Conservation (phyloP, 768 basidiomycete species). For the Lactifluus piperatus region DNA sequence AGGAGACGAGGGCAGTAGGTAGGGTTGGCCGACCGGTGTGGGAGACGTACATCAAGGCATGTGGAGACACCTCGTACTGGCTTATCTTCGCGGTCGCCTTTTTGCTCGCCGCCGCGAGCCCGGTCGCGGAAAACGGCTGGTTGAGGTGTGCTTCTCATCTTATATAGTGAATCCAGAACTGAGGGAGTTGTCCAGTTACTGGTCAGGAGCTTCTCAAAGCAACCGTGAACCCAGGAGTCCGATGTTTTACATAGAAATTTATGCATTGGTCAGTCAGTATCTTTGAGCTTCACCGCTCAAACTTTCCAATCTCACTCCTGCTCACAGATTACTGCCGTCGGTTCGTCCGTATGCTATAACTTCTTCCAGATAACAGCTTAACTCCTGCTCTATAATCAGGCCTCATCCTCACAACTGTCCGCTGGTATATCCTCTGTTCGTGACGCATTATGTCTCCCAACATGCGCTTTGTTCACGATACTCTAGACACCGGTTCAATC, state of each 20-base stretch:
- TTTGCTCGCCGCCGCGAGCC: constrained; percentile 32
- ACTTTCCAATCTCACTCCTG: neutral
- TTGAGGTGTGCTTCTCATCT: constrained; percentile 19
- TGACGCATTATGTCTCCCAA: constrained; percentile 4
- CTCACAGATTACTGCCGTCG: constrained; percentile 3
- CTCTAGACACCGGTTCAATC: constrained; percentile 65
- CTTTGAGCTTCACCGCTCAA: neutral
- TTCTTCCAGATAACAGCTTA: neutral
- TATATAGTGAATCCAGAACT: constrained; percentile 5
- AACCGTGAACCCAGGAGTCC: constrained; percentile 23
- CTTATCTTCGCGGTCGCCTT: constrained; percentile 29
- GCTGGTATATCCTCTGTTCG: constrained; percentile 68
- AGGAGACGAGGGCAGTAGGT: constrained; percentile 43
- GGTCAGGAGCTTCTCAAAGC: constrained; percentile 32
- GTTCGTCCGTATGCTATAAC: neutral
- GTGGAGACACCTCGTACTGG: constrained; percentile 35
- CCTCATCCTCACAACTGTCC: constrained; percentile 46
- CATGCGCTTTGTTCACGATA: constrained; percentile 7
- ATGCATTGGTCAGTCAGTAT: constrained; percentile 47
- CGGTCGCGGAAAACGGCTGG: constrained; percentile 44
- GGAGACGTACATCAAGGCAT: constrained; percentile 35
- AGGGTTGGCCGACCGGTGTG: constrained; percentile 39
- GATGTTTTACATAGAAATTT: constrained; percentile 58
- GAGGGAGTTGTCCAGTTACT: constrained; percentile 24
- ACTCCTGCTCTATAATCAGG: constrained; percentile 29